A percentile compares a stretch with the other conserved stretches of the same genome.
phyloP scores from a whole-genome alignment of 2,329 filamentous ascomycete genomes.

The Pseudogymnoascus sp. region DNA sequence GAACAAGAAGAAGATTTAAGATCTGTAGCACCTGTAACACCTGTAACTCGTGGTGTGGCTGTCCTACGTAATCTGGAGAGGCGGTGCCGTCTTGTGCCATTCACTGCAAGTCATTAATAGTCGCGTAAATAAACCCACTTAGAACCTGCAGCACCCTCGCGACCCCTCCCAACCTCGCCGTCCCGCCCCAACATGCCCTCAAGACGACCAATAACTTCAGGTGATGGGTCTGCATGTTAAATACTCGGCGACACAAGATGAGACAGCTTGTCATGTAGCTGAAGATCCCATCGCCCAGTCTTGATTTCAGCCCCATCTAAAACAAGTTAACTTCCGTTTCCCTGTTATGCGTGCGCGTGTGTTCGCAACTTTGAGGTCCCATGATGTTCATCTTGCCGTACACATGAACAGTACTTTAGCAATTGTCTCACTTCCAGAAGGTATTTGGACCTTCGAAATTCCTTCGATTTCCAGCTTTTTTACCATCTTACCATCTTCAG shows the following conservation, averaged over 20 bases:
- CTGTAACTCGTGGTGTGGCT: neutral
- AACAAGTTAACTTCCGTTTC: slow-evolving; percentile 1
- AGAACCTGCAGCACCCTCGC: neutral
- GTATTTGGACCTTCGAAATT: slow-evolving; percentile 1
- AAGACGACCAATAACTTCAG: neutral
- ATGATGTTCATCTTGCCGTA: neutral
- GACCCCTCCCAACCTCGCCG: neutral
- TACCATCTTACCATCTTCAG: neutral
- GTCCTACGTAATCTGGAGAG: neutral
- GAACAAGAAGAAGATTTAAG: neutral
- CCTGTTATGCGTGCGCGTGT: slow-evolving; percentile 1
- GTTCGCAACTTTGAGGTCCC: neutral
- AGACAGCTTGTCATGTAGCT: neutral
- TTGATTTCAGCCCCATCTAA: slow-evolving; percentile 3
- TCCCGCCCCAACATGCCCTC: neutral
- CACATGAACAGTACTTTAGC: slow-evolving; percentile 3
- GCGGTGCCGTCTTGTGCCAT: neutral
- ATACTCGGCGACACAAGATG: neutral
- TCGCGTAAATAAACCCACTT: slow-evolving; percentile 7
- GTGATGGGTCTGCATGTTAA: neutral
- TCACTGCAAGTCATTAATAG: neutral
- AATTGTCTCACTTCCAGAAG: neutral
- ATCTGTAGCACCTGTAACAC: neutral
- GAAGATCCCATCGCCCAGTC: neutral
- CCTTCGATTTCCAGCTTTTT: slow-evolving; percentile 5